Evolutionary conservation across 208 protist species (phyloP), one percentile per base, ranked within the genome.

Genomic region (Naegleria fowleri): DNA sequence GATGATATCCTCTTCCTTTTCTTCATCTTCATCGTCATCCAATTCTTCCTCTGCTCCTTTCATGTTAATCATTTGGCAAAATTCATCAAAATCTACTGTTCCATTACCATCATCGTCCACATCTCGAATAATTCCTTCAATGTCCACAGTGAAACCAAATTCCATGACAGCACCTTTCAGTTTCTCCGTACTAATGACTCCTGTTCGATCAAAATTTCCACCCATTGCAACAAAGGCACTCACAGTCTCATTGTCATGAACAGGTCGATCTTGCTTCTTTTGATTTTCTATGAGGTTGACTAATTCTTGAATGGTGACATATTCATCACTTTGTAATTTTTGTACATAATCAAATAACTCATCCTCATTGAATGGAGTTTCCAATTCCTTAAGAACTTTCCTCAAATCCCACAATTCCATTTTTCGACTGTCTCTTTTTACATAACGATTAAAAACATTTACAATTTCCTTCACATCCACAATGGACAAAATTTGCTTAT

Each of bases 41-140:
- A 38, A 22, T 38, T 36, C 75, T 40, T 83, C 75, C 22, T 83
- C 75, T 5, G 9, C 75, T 83, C 29, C 33, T 22, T 36, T 87
- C 83, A 87, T 87, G 33, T 84, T 40, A 41, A 90, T 90, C 88
- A 90, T 90, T 25, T 22, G 15, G 15, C 13, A 40, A 48, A 90
- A 90, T 38, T 90, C 88, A 48, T 90, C 88, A 85, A 90, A 90
- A 85, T 90, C 88, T 1, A 90, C 29, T 19, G 33, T 41, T 52
- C 88, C 88, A 59, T 83, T 86, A 0, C 76, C 76, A 29, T 90
- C 88, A 51, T 67, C 88, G 29, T 90, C 88, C 38, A 90, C 76
- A 59, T 90, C 88, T 90, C 40, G 39, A 59, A 90, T 85, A 16
- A 90, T 22, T n/a, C 36, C 88, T 7, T 90, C 88, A 90, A 90